A percentile compares a stretch with the other conserved stretches of the same genome.
Conservation (phyloP, 1,284 basidiomycete genomes). For the Microstroma glucosiphilum region DNA sequence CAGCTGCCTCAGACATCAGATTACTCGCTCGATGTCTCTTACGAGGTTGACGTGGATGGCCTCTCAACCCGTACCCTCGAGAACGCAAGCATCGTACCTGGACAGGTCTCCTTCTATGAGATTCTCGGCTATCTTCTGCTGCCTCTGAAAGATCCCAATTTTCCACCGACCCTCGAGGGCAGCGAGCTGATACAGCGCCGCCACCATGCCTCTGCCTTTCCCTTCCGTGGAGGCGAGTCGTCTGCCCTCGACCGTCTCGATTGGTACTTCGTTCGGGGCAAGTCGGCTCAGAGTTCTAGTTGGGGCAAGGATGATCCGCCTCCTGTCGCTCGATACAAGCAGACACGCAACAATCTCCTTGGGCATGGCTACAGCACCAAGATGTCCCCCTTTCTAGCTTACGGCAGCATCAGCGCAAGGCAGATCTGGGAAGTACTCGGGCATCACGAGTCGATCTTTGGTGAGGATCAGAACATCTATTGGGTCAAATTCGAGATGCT, state of each 20-base stretch:
- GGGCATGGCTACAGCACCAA: conserved; percentile 58
- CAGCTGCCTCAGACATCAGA: conserved; percentile 28
- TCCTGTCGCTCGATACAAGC: conserved; percentile 55
- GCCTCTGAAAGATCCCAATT: conserved; percentile 36
- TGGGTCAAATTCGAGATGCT: conserved; percentile 58
- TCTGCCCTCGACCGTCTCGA: conserved; percentile 41
- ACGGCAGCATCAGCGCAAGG: conserved; percentile 56
- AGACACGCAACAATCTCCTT: conserved; percentile 57
- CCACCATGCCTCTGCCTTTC: conserved; percentile 42
- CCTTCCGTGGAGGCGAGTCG: conserved; percentile 39
- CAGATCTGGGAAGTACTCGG: conserved; percentile 52
- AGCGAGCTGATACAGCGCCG: conserved; percentile 35
- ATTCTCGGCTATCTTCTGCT: conserved; percentile 37
- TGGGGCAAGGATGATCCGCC: conserved; percentile 45
- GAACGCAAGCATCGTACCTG: conserved; percentile 29
- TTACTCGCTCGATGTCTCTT: conserved; percentile 41
- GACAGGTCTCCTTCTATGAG: conserved; percentile 43
- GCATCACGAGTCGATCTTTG: conserved; percentile 50
- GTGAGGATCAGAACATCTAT: conserved; percentile 52
- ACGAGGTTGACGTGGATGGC: conserved; percentile 44
- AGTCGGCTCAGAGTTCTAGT: conserved; percentile 34
- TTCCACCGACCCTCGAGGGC: conserved; percentile 29
- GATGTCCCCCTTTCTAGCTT: conserved; percentile 56
- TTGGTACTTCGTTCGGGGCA: conserved; percentile 46
- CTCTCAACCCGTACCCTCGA: conserved; percentile 25